Conservation (phyloP, 257 asterid genomes). For the Mitragyna speciosa region DNA sequence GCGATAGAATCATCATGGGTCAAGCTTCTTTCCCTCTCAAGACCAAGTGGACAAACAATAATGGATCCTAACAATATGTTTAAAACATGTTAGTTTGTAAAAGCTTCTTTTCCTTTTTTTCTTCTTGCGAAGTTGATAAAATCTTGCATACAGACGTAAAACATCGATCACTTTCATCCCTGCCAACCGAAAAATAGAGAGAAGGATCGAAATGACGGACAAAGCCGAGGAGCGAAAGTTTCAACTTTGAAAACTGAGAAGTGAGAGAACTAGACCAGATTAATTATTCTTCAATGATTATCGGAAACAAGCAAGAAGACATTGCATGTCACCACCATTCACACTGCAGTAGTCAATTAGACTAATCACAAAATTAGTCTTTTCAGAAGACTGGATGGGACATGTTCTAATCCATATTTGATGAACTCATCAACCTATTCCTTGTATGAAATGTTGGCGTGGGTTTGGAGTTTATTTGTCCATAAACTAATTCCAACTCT, state of each 20-base stretch:
- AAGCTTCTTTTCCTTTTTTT: neutral
- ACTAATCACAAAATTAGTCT: neutral
- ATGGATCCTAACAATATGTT: neutral
- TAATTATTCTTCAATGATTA: neutral
- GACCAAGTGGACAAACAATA: constrained; percentile 5
- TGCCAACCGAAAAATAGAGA: neutral
- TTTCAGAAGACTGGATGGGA: neutral
- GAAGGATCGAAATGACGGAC: neutral
- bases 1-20: neutral
- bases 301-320: neutral
- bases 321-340: neutral
- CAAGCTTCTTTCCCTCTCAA: neutral
- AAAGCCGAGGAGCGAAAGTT: neutral
- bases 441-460: too few species aligned
- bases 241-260: neutral
- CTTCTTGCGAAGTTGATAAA: neutral
- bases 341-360: neutral
- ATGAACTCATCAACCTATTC: neutral
- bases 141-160: neutral
- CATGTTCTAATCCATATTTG: neutral
- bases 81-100: neutral
- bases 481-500: neutral
- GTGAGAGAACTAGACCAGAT: neutral
- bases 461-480: neutral
- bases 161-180: neutral